Evolutionary conservation across 2,329 filamentous ascomycete genomes (phyloP).

Genomic region (Curvularia sp.): DNA sequence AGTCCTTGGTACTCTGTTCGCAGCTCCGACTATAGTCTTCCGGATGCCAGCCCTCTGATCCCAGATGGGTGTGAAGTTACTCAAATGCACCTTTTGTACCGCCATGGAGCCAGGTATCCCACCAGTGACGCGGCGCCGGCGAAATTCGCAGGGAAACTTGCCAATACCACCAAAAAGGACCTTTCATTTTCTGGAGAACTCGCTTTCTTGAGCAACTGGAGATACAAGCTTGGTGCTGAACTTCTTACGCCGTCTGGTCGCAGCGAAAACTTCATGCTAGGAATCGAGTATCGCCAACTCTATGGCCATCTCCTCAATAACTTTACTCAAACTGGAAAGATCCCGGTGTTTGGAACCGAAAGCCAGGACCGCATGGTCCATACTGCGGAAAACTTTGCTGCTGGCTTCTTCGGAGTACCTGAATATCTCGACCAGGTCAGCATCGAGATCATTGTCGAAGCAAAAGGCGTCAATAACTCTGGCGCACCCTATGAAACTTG

Average conservation of each 20-base stretch:
- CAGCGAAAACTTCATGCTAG: conserved; percentile 52
- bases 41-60: conserved; percentile 34
- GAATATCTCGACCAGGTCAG: conserved; percentile 40
- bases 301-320: conserved; percentile 55
- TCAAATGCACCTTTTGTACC: conserved; percentile 40
- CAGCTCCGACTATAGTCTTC: conserved; percentile 39
- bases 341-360: conserved; percentile 50
- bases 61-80: conserved; percentile 39
- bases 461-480: conserved; percentile 35
- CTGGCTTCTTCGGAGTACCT: conserved; percentile 43
- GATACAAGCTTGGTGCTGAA: conserved; percentile 41
- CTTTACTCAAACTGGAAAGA: conserved; percentile 47
- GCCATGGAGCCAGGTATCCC: conserved; percentile 42
- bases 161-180: conserved; percentile 36
- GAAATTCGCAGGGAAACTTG: conserved; percentile 36
- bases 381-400: conserved; percentile 43
- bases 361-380: conserved; percentile 45
- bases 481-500: conserved; percentile 42
- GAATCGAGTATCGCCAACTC: conserved; percentile 52
- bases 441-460: conserved; percentile 42
- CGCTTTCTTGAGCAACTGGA: conserved; percentile 36
- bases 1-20: conserved; percentile 41
- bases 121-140: conserved; percentile 36
- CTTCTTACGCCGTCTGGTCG: conserved; percentile 42
- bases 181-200: conserved; percentile 38